Conservation (phyloP, 331 rosid genomes). For the Spiraea crenata region DNA sequence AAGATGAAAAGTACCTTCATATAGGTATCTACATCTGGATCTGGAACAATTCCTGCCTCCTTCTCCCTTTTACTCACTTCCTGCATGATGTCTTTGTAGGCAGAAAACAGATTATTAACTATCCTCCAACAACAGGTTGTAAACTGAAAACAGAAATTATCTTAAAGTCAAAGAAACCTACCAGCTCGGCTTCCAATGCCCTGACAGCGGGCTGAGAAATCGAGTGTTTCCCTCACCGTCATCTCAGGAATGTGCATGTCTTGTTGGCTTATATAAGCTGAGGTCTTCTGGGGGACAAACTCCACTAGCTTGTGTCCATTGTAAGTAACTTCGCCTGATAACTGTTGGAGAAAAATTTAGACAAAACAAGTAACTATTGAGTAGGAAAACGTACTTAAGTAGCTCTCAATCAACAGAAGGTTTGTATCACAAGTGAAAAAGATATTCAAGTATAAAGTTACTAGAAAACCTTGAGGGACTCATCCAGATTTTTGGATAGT, state of each 20-base stretch:
- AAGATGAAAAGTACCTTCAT: slow-evolving; percentile 31
- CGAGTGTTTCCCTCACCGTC: slow-evolving; percentile 45
- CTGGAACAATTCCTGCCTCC: slow-evolving; percentile 36
- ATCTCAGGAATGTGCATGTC: slow-evolving; percentile 35
- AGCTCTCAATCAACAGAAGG: background rate
- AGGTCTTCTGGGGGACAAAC: slow-evolving; percentile 38
- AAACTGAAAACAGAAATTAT: background rate
- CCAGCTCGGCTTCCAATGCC: slow-evolving; percentile 41
- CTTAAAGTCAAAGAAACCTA: background rate
- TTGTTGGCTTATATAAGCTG: slow-evolving; percentile 41
- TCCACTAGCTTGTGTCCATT: slow-evolving; percentile 37
- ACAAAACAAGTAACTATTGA: background rate
- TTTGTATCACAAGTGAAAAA: slow-evolving; percentile 1
- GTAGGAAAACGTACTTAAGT: background rate
- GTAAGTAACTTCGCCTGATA: slow-evolving; percentile 28
- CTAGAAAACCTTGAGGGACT: slow-evolving; percentile 35
- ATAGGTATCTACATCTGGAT: slow-evolving; percentile 40
- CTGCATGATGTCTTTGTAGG: slow-evolving; percentile 24
- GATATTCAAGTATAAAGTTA: background rate
- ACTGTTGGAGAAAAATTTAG: slow-evolving; percentile 5
- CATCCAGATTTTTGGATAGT: slow-evolving; percentile 27
- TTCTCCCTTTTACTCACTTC: slow-evolving; percentile 39
- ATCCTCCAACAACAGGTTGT: background rate
- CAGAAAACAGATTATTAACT: slow-evolving; percentile 9
- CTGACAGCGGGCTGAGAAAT: slow-evolving; percentile 42